These are phyloP conservation scores for Solanum acaule DNA, from an alignment of 257 asterid genomes.

Conservation along the genomic window DNA sequence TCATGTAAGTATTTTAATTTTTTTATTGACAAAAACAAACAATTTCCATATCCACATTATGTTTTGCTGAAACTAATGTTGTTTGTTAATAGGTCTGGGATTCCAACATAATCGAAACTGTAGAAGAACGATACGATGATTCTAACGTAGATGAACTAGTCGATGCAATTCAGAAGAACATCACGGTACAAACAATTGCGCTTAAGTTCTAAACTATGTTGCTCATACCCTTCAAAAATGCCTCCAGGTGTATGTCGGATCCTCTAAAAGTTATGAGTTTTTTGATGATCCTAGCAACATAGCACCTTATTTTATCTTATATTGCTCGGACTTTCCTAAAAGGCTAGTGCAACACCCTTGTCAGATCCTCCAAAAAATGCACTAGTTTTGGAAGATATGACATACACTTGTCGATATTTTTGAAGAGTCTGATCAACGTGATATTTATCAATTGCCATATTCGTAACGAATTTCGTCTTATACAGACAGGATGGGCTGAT, in stretches of 20 bases:
- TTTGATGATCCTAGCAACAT: background rate
- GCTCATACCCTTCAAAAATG: background rate
- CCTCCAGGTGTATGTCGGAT: background rate
- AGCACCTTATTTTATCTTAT: background rate
- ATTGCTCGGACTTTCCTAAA: background rate
- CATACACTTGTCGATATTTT: background rate
- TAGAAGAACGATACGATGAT: slow-evolving; percentile 38
- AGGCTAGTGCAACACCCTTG: background rate
- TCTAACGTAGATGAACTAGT: slow-evolving; percentile 42
- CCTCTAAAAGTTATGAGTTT: background rate
- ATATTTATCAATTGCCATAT: background rate
- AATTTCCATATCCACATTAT: background rate
- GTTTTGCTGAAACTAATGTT: background rate
- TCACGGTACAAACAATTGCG: slow-evolving; percentile 33
- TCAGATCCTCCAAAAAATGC: background rate
- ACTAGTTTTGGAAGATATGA: background rate
- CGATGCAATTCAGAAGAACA: slow-evolving; percentile 47
- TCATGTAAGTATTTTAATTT: slow-evolving; percentile 45
- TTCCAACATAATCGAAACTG: slow-evolving; percentile 60
- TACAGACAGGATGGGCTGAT: slow-evolving; percentile 63
- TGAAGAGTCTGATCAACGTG: background rate
- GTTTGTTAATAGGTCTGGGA: slow-evolving; percentile 58
- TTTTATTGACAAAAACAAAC: background rate
- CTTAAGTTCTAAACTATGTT: background rate
- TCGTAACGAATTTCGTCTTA: background rate